Evolutionary conservation across 495 filamentous ascomycete genomes (phyloP).

Genomic region (Jackrogersella multiformis): DNA sequence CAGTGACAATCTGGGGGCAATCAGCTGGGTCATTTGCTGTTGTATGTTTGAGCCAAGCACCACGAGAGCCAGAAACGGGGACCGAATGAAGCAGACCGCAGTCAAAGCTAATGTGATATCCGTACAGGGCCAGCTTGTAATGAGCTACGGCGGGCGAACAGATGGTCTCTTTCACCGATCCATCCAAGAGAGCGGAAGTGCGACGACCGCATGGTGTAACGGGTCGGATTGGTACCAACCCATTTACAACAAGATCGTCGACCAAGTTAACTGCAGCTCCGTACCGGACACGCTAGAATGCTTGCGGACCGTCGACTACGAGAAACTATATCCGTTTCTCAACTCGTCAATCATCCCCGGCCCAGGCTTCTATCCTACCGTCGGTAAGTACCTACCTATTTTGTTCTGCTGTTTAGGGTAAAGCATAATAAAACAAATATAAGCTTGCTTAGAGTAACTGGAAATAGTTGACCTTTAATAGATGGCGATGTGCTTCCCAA

Average conservation of each 20-base stretch:
- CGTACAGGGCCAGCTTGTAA: slow-evolving; percentile 43
- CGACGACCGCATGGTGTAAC: slow-evolving; percentile 47
- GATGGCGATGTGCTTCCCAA: slow-evolving; percentile 61
- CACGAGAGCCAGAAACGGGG: background rate
- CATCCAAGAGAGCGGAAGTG: slow-evolving; percentile 60
- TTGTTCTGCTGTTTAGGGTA: background rate
- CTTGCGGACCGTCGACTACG: slow-evolving; percentile 50
- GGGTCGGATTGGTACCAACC: slow-evolving; percentile 50
- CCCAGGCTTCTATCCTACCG: slow-evolving; percentile 53
- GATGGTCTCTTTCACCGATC: slow-evolving; percentile 62
- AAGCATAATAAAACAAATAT: background rate
- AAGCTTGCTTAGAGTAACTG: background rate
- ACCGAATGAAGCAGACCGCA: background rate
- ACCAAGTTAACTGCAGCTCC: slow-evolving; percentile 50
- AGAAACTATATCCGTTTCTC: slow-evolving; percentile 42
- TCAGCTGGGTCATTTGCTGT: slow-evolving; percentile 50
- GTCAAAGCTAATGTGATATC: background rate
- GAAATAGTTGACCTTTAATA: slow-evolving; percentile 6
- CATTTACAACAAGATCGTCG: slow-evolving; percentile 55
- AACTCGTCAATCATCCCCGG: slow-evolving; percentile 24
- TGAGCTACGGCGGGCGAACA: slow-evolving; percentile 51
- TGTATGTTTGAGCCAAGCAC: slow-evolving; percentile 26
- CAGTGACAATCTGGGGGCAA: slow-evolving; percentile 53
- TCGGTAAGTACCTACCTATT: slow-evolving; percentile 42
- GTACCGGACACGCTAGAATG: slow-evolving; percentile 53